Evolutionary conservation across 768 basidiomycete genomes (phyloP).

Genomic region (Mycena alexandri): DNA sequence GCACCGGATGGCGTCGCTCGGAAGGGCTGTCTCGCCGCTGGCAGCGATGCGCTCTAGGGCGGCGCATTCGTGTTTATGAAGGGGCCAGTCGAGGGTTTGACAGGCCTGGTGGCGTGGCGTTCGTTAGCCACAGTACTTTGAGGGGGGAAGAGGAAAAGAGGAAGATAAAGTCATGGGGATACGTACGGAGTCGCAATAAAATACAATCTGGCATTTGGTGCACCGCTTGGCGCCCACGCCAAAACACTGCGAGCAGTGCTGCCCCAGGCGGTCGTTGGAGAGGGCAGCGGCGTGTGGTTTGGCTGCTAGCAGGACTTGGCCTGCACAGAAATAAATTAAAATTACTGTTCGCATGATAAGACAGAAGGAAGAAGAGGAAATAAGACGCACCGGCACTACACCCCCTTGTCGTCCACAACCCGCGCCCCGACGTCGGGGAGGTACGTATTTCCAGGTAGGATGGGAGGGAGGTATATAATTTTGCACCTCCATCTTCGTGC

Average conservation of each 20-base stretch:
- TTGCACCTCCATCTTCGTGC: slow-evolving; percentile 9
- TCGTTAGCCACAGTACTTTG: background rate
- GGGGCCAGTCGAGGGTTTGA: slow-evolving; percentile 78
- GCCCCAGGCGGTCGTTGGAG: slow-evolving; percentile 70
- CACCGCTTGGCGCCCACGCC: slow-evolving; percentile 45
- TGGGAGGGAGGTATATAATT: slow-evolving; percentile 52
- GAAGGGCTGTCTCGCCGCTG: slow-evolving; percentile 64
- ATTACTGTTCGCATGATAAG: background rate
- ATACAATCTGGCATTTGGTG: slow-evolving; percentile 56
- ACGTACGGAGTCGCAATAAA: slow-evolving; percentile 84
- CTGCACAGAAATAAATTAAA: slow-evolving; percentile 50
- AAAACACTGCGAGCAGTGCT: slow-evolving; percentile 80
- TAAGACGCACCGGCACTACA: slow-evolving; percentile 53
- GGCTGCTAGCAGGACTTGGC: slow-evolving; percentile 67
- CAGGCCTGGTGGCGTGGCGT: slow-evolving; percentile 65
- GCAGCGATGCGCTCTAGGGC: slow-evolving; percentile 67
- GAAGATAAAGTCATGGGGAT: too few relatives aligned
- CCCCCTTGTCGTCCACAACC: slow-evolving; percentile 55
- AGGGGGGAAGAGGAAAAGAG: slow-evolving; percentile 11
- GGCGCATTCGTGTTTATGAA: slow-evolving; percentile 84
- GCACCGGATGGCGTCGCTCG: slow-evolving; percentile 84
- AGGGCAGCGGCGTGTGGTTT: slow-evolving; percentile 75
- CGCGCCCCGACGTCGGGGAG: slow-evolving; percentile 56
- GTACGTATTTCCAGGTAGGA: slow-evolving; percentile 54
- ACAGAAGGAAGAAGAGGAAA: too few relatives aligned